phyloP scores from a whole-genome alignment of 768 basidiomycete genomes.

The Lentinula lateritia region DNA sequence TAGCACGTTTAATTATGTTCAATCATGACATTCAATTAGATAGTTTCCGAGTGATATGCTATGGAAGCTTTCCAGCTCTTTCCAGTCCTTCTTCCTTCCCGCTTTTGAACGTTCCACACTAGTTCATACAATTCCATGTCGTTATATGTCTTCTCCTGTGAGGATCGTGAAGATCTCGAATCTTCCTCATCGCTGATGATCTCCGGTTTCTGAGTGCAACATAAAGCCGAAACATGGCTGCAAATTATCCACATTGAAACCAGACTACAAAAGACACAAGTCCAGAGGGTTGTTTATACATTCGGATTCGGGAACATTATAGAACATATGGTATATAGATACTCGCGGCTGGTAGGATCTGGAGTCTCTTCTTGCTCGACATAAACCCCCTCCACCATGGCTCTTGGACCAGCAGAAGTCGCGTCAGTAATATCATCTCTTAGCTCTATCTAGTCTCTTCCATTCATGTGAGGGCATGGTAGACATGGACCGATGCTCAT shows the following conservation, averaged over 20 bases:
- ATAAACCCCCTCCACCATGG: not conserved
- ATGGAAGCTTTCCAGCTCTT: not conserved
- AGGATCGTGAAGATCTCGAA: not conserved
- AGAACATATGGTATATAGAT: not conserved
- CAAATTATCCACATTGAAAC: not conserved
- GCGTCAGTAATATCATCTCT: not conserved
- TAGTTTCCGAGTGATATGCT: not conserved
- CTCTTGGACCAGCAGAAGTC: not conserved
- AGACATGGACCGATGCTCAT: constrained; percentile 10
- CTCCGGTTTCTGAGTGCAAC: not conserved
- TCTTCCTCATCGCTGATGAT: not conserved
- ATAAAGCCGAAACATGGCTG: not conserved
- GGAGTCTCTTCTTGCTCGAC: not conserved
- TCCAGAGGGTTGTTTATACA: not conserved
- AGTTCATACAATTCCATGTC: not conserved
- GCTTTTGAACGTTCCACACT: not conserved
- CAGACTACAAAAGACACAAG: too few relatives aligned
- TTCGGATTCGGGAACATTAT: not conserved
- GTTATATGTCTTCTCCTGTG: not conserved
- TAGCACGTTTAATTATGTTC: not conserved
- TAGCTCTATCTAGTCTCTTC: not conserved
- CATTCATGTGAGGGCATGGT: not conserved
- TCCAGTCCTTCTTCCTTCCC: not conserved
- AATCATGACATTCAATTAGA: too few relatives aligned
- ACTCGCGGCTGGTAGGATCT: not conserved